phyloP scores from a whole-genome alignment of 805 yeast genomes.

The Teunomyces kruisii region DNA sequence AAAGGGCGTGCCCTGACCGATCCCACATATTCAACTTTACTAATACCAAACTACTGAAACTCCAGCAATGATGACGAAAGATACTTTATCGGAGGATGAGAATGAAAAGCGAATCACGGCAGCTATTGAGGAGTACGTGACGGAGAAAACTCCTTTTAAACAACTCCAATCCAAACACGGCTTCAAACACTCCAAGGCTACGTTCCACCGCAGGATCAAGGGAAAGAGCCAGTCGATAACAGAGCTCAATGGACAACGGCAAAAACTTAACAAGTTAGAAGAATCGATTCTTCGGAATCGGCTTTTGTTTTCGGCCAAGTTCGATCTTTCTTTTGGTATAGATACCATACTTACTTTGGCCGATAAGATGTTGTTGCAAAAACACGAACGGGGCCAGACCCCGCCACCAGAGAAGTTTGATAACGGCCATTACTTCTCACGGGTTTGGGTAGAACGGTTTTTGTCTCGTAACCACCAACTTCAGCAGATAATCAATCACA shows the following conservation, averaged over 20 bases:
- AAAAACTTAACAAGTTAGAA: neutral
- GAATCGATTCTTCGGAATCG: conserved; percentile 1
- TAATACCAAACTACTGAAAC: neutral
- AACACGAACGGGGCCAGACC: neutral
- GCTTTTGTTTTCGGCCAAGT: neutral
- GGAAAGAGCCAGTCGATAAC: neutral
- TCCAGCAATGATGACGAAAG: neutral
- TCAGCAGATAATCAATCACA: neutral
- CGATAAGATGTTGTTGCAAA: conserved; percentile 2
- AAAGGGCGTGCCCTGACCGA: neutral
- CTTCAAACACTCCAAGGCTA: conserved; percentile 1
- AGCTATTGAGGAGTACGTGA: neutral
- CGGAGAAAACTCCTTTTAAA: neutral
- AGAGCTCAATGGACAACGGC: neutral
- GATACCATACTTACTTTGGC: conserved; percentile 2
- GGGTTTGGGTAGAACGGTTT: neutral
- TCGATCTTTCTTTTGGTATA: neutral
- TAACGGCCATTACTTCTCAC: neutral
- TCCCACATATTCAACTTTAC: too few species aligned
- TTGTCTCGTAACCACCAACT: neutral
- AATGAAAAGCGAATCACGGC: neutral
- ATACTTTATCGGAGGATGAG: neutral
- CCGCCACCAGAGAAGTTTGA: neutral
- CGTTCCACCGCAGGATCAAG: conserved; percentile 1
- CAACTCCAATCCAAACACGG: neutral